Evolutionary conservation across 768 basidiomycete species (phyloP).

Genomic region (Megacollybia marginata): DNA sequence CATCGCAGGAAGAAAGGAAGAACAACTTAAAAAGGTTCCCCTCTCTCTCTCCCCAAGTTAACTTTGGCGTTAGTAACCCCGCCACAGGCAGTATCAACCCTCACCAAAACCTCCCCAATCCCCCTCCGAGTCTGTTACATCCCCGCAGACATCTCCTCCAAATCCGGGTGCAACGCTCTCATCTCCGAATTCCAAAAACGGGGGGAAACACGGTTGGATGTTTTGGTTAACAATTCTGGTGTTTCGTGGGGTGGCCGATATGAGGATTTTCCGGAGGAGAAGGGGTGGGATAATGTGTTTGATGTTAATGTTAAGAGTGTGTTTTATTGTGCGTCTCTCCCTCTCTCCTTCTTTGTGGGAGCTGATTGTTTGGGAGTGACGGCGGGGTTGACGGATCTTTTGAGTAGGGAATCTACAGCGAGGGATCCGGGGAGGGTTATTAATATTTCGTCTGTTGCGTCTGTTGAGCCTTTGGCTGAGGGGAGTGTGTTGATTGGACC

Average conservation of each 20-base stretch:
- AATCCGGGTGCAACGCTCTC: constrained; percentile 72
- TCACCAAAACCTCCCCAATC: no score
- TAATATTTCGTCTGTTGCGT: constrained; percentile 72
- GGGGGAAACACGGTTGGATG: no score
- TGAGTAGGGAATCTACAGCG: constrained; percentile 58
- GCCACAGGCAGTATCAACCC: no score
- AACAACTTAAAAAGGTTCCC: constrained; percentile 64
- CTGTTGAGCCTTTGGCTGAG: constrained; percentile 43
- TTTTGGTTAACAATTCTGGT: constrained; percentile 81
- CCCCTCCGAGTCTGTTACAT: no score
- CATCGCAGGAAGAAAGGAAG: constrained; percentile 80
- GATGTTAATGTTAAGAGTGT: constrained; percentile 80
- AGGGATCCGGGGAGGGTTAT: constrained; percentile 69
- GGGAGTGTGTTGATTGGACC: constrained; percentile 43
- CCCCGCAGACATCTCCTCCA: constrained; percentile 35
- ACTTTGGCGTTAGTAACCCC: no score
- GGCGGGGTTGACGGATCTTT: constrained; percentile 39
- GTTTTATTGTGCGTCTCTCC: constrained; percentile 52
- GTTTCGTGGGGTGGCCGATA: constrained; percentile 74
- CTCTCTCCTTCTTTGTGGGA: neutral
- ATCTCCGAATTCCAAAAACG: constrained; percentile 59
- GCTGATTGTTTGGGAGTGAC: neutral
- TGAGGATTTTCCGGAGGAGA: constrained; percentile 66
- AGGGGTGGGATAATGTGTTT: constrained; percentile 82
- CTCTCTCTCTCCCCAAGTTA: no score